A percentile compares a stretch with the other conserved stretches of the same genome.
Conservation (phyloP, 352 stramenopile genomes). For the Pythium pyrilobum region DNA sequence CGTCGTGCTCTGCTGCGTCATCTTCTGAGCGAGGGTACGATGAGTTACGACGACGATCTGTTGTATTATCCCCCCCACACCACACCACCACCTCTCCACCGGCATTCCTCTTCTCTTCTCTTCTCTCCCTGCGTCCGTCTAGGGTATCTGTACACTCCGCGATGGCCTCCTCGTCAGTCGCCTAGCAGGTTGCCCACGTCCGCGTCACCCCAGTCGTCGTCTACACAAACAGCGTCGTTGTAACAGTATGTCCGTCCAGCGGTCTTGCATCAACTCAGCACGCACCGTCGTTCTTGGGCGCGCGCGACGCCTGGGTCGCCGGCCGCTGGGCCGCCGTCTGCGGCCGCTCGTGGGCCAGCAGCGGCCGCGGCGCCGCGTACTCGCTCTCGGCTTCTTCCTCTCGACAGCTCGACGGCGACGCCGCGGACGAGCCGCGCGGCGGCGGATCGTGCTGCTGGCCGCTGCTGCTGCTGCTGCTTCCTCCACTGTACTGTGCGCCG, state of each 20-base stretch:
- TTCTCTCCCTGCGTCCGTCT: background rate
- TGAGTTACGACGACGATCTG: too few relatives aligned
- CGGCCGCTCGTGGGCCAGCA: constrained; percentile 28
- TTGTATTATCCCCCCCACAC: too few relatives aligned
- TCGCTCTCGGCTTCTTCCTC: constrained; percentile 32
- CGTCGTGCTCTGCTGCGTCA: constrained; percentile 18
- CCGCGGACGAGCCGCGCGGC: constrained; percentile 4
- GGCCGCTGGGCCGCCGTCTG: constrained; percentile 19
- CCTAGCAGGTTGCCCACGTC: constrained; percentile 72
- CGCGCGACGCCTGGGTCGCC: constrained; percentile 18
- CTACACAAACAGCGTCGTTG: constrained; percentile 2
- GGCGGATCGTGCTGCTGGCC: background rate
- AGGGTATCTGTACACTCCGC: too few relatives aligned
- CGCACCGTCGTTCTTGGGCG: constrained; percentile 55
- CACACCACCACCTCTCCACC: too few relatives aligned
- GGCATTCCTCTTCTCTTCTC: background rate
- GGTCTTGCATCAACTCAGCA: background rate
- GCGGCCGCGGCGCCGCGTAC: constrained; percentile 29
- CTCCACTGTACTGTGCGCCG: constrained; percentile 11
- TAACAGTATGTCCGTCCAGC: background rate
- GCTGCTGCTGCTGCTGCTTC: constrained; percentile 8
- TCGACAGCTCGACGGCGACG: constrained; percentile 15
- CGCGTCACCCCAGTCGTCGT: constrained; percentile 75
- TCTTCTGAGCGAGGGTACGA: constrained; percentile 1
- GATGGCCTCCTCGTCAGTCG: constrained; percentile 33